These are phyloP conservation scores for Boechera stricta DNA, from an alignment of 345 rosid species.

Conservation along the genomic window DNA sequence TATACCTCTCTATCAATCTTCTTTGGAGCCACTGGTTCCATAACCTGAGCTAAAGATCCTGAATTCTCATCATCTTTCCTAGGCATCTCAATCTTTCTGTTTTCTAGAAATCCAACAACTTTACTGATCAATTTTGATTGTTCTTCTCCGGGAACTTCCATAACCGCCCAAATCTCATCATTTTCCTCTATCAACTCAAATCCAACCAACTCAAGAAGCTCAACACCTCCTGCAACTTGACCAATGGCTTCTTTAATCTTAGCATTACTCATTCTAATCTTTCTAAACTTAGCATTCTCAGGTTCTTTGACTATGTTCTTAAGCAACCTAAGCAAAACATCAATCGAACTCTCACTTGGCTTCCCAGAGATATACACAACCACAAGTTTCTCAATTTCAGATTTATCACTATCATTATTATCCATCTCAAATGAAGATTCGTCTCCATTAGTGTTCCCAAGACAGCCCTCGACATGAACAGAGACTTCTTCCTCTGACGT, in stretches of 20 bases:
- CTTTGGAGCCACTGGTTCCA: conserved; percentile 54
- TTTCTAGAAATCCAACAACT: conserved; percentile 60
- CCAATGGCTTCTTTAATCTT: conserved; percentile 83
- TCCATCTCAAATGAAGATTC: conserved; percentile 28
- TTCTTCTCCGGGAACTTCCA: conserved; percentile 66
- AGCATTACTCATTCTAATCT: conserved; percentile 76
- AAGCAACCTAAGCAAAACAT: conserved; percentile 68
- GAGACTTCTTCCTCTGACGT: conserved; percentile 78
- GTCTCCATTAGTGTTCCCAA: conserved; percentile 36
- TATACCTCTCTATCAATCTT: conserved; percentile 87
- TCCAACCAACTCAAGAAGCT: conserved; percentile 75
- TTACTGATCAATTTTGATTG: conserved; percentile 51
- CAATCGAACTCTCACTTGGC: conserved; percentile 62
- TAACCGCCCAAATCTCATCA: conserved; percentile 82
- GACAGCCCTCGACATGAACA: conserved; percentile 76
- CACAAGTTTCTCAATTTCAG: conserved; percentile 57
- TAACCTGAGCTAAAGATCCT: conserved; percentile 45
- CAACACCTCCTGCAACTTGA: conserved; percentile 79
- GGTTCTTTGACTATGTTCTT: conserved; percentile 82
- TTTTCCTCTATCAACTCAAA: conserved; percentile 70
- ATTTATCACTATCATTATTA: conserved; percentile 29
- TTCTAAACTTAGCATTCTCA: conserved; percentile 81
- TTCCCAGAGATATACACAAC: conserved; percentile 64
- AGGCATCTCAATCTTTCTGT: conserved; percentile 46
- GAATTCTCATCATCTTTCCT: conserved; percentile 47